Percentiles rank a stretch among this genome's conserved stretches.
phyloP scores from a whole-genome alignment of 1,139 yeast species.

The Geotrichum histeridarum region DNA sequence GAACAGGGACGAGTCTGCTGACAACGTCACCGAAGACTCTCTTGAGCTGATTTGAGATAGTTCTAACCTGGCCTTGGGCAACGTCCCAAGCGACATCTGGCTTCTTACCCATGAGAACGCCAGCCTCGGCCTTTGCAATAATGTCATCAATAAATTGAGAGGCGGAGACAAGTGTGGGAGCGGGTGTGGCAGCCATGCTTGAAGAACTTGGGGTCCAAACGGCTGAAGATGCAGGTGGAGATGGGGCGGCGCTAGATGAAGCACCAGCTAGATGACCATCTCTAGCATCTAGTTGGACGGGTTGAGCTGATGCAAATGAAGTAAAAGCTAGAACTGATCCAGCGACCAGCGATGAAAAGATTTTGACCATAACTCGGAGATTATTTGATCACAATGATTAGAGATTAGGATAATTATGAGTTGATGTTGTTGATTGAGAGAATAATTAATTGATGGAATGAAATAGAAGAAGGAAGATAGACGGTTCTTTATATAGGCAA shows the following conservation, averaged over 20 bases:
- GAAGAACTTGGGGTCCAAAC: neutral
- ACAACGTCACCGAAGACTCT: neutral
- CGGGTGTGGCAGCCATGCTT: constrained; percentile 2
- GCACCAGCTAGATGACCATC: no score
- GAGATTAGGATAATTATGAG: no score
- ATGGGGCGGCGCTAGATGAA: neutral
- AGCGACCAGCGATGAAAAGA: constrained; percentile 9
- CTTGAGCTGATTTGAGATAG: constrained; percentile 1
- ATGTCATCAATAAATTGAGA: constrained; percentile 1
- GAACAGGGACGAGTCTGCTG: neutral
- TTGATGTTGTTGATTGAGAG: no score
- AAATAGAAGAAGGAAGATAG: no score
- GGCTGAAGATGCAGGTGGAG: constrained; percentile 8
- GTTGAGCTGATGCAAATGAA: constrained; percentile 16
- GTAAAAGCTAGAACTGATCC: constrained; percentile 12
- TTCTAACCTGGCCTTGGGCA: constrained; percentile 2
- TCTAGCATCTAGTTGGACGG: neutral
- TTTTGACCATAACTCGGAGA: constrained; percentile 12
- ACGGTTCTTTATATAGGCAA: no score
- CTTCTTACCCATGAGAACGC: constrained; percentile 1
- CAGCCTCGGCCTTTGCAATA: constrained; percentile 2
- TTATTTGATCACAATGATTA: no score
- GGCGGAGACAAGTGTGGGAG: constrained; percentile 1
- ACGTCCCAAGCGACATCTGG: neutral
- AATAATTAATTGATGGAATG: no score